phyloP scores from a whole-genome alignment of 805 yeast genomes.

The Candida mattraensis region DNA sequence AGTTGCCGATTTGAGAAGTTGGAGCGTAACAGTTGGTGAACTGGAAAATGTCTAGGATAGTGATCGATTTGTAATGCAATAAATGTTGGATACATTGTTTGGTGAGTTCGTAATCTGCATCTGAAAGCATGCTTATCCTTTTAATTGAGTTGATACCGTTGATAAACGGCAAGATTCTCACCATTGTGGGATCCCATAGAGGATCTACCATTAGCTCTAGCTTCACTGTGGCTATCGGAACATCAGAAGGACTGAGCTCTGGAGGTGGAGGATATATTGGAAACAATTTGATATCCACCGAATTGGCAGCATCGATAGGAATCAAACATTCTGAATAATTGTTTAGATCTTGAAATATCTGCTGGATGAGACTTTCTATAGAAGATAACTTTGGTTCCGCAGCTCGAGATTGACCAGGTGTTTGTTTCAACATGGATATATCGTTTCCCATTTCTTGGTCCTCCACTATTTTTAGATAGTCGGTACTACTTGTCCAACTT shows the following conservation, averaged over 20 bases:
- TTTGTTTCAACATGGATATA: constrained; percentile 21
- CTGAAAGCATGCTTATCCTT: constrained; percentile 73
- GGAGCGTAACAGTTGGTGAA: constrained; percentile 88
- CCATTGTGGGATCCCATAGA: constrained; percentile 97
- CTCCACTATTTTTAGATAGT: constrained; percentile 33
- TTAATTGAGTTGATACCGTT: constrained; percentile 85
- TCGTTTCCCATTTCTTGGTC: constrained; percentile 31
- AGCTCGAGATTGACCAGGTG: constrained; percentile 24
- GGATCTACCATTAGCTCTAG: constrained; percentile 74
- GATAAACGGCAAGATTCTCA: constrained; percentile 79
- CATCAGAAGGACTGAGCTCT: constrained; percentile 74
- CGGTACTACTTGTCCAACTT: constrained; percentile 20
- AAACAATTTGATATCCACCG: constrained; percentile 90
- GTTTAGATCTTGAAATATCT: constrained; percentile 90
- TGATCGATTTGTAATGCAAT: constrained; percentile 84
- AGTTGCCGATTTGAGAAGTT: constrained; percentile 70
- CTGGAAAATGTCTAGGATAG: constrained; percentile 83
- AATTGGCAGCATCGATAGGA: constrained; percentile 85
- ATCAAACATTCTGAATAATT: constrained; percentile 95
- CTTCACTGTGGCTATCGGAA: constrained; percentile 86
- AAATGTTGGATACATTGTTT: constrained; percentile 88
- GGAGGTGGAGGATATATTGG: constrained; percentile 86
- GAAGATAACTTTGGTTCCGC: constrained; percentile 37
- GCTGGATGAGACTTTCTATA: constrained; percentile 78
- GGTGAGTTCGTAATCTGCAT: constrained; percentile 76